Conservation (phyloP, 352 stramenopile species). For the Thraustotheca clavata region DNA sequence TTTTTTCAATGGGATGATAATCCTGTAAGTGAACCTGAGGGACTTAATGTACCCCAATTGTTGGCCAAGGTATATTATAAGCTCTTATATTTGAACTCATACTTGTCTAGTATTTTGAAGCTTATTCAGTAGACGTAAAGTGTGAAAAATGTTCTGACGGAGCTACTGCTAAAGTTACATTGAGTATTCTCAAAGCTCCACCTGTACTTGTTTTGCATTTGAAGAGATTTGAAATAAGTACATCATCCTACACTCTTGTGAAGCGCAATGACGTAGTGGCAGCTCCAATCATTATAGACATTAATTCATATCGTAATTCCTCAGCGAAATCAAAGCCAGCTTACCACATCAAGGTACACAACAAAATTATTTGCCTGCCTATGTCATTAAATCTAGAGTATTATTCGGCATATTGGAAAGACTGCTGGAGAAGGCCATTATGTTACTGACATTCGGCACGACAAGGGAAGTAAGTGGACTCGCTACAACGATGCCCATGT, state of each 20-base stretch:
- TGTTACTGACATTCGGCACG: slow-evolving; percentile 65
- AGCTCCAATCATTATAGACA: slow-evolving; percentile 38
- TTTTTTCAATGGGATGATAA: slow-evolving; percentile 13
- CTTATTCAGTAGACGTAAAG: slow-evolving; percentile 62
- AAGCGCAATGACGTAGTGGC: slow-evolving; percentile 77
- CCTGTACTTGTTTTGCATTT: slow-evolving; percentile 69
- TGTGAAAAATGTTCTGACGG: slow-evolving; percentile 78
- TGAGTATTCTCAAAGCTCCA: slow-evolving; percentile 57
- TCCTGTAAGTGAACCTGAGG: not conserved
- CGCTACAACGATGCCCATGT: slow-evolving; percentile 79
- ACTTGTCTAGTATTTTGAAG: slow-evolving; percentile 53
- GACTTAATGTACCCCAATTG: slow-evolving; percentile 1
- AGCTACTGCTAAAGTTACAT: slow-evolving; percentile 46
- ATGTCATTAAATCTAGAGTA: slow-evolving; percentile 34
- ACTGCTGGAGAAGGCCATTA: slow-evolving; percentile 82
- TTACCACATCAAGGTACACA: slow-evolving; percentile 45
- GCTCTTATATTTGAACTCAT: not conserved
- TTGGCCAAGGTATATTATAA: not conserved
- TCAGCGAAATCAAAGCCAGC: not conserved
- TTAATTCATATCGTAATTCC: slow-evolving; percentile 5
- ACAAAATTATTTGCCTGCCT: not conserved
- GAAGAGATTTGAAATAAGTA: slow-evolving; percentile 81
- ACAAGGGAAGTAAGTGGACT: slow-evolving; percentile 42
- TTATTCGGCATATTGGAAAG: slow-evolving; percentile 73
- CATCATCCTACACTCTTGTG: slow-evolving; percentile 46